A percentile compares a stretch with the other conserved stretches of the same genome.
Evolutionary conservation across 192 early-diverging fungal genomes (phyloP).

Genomic region (Pilaira anomala): DNA sequence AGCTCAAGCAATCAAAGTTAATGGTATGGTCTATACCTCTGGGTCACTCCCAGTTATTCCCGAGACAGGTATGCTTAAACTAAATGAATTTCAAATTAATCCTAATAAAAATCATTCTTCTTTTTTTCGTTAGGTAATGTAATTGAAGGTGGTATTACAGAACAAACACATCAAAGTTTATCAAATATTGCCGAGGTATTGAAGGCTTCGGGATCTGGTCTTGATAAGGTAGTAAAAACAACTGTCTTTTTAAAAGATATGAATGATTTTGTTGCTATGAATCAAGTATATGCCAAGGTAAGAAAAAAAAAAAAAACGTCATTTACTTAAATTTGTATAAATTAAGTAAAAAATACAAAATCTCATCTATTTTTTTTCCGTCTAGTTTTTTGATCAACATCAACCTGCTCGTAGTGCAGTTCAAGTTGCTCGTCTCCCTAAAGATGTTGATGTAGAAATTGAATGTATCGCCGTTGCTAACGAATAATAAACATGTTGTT

Average conservation of each 20-base stretch:
- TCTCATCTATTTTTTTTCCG: background rate
- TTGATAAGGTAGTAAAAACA: conserved; percentile 90
- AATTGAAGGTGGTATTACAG: conserved; percentile 25
- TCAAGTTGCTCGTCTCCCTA: conserved; percentile 88
- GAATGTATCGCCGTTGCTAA: conserved; percentile 81
- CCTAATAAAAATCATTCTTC: background rate
- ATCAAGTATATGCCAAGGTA: conserved; percentile 81
- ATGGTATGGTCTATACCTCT: conserved; percentile 81
- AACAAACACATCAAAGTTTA: conserved; percentile 58
- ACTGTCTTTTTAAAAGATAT: conserved; percentile 92
- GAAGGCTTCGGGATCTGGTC: conserved; percentile 70
- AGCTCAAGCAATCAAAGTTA: conserved; percentile 75
- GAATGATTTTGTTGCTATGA: conserved; percentile 89
- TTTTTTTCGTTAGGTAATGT: no score
- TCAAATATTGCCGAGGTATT: conserved; percentile 84
- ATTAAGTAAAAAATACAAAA: background rate
- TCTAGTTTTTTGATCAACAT: conserved; percentile 55
- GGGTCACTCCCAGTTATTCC: conserved; percentile 77
- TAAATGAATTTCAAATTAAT: background rate
- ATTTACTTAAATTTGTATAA: background rate
- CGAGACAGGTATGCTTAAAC: conserved; percentile 48
- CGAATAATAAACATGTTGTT: conserved; percentile 36
- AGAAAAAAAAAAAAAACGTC: background rate
- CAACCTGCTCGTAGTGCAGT: conserved; percentile 77
- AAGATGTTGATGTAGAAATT: conserved; percentile 90